Evolutionary conservation across 129 eudicot species (phyloP), one percentile per base, ranked within the genome.

Genomic region (Artemisia annua): DNA sequence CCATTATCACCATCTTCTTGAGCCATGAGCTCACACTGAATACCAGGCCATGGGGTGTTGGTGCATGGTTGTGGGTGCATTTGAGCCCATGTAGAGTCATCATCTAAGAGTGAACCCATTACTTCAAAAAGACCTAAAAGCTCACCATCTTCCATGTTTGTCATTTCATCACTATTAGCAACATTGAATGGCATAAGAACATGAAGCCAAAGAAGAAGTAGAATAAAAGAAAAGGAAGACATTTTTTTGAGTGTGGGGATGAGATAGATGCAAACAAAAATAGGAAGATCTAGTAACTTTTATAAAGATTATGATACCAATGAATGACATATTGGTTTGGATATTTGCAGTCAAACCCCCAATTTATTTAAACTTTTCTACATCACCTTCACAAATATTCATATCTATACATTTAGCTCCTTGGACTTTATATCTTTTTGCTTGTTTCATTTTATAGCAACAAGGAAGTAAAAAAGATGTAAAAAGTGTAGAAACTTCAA

Each of bases 1-100:
- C 74, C 80, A 60, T 75, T 64, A 48, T 66, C 78, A 66, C 69
- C 77, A 65, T 71, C 62, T 64, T 78, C 82, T 78, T 78, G 82
- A 78, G 54, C 82, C 77, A 79, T 75, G 65, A 88, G 80, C 80
- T 85, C 90, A 83, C 95, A 88, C 39, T 85, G 88, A 12, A 88
- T 81, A 69, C 95, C 95, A 44, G 90, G 90, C 95, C 95, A 88
- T 72, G 95, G 95, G 11, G 95, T 88, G 39, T 85, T 83, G 13
- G 93, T 85, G 72, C 93, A 87, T 43, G 93, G 93, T 66, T 69
- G 81, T 60, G 90, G 95, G 79, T 88, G 90, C 78, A 69, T 67
- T 58, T 88, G 84, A 49, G 88, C 80, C 95, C 95, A 88, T 18
- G 80, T 80, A 16, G 90, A 86, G 57, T 88, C 95, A 7, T 81